Evolutionary conservation across 306 rosid genomes (phyloP).

Genomic region (Psophocarpus tetragonolobus): DNA sequence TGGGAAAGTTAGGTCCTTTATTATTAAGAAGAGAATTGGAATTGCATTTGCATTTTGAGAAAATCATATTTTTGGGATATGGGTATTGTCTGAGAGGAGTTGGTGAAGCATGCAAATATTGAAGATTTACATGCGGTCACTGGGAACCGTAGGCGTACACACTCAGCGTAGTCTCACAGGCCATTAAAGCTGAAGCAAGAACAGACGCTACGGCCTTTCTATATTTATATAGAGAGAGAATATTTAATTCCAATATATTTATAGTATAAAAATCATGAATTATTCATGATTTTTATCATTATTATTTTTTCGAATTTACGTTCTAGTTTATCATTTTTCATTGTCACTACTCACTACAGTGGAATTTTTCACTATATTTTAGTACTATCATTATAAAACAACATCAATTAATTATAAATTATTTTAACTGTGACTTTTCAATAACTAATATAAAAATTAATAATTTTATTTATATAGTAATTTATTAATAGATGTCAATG

Average conservation of each 20-base stretch:
- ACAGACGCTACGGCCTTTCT: conserved; percentile 35
- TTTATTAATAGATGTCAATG: neutral
- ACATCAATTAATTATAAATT: too few species aligned
- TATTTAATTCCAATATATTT: neutral
- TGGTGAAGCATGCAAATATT: conserved; percentile 72
- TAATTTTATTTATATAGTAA: too few species aligned
- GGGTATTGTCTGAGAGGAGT: conserved; percentile 31
- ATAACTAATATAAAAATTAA: too few species aligned
- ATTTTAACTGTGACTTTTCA: too few species aligned
- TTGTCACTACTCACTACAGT: too few species aligned
- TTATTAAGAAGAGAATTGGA: neutral
- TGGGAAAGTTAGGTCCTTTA: conserved; percentile 19
- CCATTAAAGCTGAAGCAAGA: conserved; percentile 61
- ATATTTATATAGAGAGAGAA: neutral
- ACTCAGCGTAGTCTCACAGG: conserved; percentile 42
- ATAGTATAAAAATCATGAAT: neutral
- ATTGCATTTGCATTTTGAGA: conserved; percentile 13
- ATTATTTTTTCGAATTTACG: too few species aligned
- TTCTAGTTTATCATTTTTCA: too few species aligned
- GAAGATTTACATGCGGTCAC: conserved; percentile 52
- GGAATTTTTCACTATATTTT: too few species aligned
- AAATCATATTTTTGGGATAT: conserved; percentile 14
- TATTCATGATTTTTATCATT: neutral
- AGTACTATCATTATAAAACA: too few species aligned
- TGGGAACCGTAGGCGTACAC: conserved; percentile 34